Evolutionary conservation across 2,329 filamentous ascomycete species (phyloP).

Genomic region (Colletotrichum sp.): DNA sequence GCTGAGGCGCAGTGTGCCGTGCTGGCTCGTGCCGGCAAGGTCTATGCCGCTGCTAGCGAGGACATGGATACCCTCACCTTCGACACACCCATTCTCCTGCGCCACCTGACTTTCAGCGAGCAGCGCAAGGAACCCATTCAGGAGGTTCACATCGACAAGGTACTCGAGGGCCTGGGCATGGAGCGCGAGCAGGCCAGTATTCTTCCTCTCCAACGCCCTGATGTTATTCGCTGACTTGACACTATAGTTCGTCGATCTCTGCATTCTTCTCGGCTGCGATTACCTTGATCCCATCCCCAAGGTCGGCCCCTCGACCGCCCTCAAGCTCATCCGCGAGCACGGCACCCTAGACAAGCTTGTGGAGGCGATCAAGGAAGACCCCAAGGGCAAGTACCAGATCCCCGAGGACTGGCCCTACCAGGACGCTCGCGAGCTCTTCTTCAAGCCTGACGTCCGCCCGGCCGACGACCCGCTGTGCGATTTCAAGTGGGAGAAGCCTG

Average conservation of each 20-base stretch:
- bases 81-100: constrained; percentile 85
- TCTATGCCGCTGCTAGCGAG: constrained; percentile 95
- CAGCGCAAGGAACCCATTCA: constrained; percentile 97
- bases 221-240: background rate
- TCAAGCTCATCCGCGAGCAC: constrained; percentile 94
- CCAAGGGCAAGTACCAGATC: constrained; percentile 79
- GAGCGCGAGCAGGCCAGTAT: constrained; percentile 75
- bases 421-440: constrained; percentile 90
- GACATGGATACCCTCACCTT: constrained; percentile 99
- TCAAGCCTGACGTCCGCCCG: constrained; percentile 83
- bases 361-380: constrained; percentile 75
- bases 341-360: constrained; percentile 87
- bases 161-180: constrained; percentile 87
- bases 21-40: constrained; percentile 87
- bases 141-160: constrained; percentile 88
- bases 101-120: constrained; percentile 96
- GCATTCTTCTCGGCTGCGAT: constrained; percentile 96
- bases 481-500: constrained; percentile 97
- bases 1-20: constrained; percentile 96
- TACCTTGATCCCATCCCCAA: constrained; percentile 97
- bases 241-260: constrained; percentile 87
- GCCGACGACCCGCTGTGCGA: constrained; percentile 89
- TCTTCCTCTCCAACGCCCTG: background rate
- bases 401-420: constrained; percentile 97
- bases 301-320: constrained; percentile 86